Conservation (phyloP, 179 eudicot species). For the Dionaea muscipula region DNA sequence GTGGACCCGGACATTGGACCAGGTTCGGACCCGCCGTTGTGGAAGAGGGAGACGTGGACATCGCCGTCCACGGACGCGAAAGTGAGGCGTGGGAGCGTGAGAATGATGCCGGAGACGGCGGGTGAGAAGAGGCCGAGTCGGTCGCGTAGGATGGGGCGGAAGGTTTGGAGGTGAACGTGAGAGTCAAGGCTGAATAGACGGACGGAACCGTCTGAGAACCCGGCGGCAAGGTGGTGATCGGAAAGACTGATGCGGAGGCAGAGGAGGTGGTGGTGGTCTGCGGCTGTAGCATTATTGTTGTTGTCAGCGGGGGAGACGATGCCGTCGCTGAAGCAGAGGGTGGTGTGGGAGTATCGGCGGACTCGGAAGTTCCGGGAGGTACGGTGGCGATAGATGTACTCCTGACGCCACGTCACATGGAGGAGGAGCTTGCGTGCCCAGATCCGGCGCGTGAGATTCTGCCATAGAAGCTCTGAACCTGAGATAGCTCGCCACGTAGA, state of each 20-base stretch:
- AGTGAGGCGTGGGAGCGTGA: conserved; percentile 29
- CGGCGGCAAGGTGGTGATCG: conserved; percentile 52
- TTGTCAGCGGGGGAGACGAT: conserved; percentile 1
- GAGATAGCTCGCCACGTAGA: conserved; percentile 83
- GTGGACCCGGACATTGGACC: conserved; percentile 13
- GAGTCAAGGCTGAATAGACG: conserved; percentile 50
- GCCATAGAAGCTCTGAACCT: conserved; percentile 74
- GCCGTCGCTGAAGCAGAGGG: conserved; percentile 27
- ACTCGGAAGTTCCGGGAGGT: conserved; percentile 58
- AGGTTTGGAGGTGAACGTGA: conserved; percentile 40
- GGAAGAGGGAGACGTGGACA: conserved; percentile 34
- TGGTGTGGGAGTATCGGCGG: conserved; percentile 24
- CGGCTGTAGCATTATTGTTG: conserved; percentile 23
- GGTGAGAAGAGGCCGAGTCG: conserved; percentile 57
- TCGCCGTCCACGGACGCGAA: conserved; percentile 81
- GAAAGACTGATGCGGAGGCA: conserved; percentile 71
- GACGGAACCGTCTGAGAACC: conserved; percentile 71
- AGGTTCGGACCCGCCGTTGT: conserved; percentile 8
- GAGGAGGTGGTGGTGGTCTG: conserved; percentile 14
- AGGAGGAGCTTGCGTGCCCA: conserved; percentile 42
- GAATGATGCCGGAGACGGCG: conserved; percentile 64
- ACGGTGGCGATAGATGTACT: conserved; percentile 58
- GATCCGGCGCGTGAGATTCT: conserved; percentile 48
- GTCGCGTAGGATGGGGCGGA: conserved; percentile 47
- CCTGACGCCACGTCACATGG: conserved; percentile 57